Base-by-base conservation (phyloP, 495 filamentous ascomycete species). In the Durotheca rogersii region DNA sequence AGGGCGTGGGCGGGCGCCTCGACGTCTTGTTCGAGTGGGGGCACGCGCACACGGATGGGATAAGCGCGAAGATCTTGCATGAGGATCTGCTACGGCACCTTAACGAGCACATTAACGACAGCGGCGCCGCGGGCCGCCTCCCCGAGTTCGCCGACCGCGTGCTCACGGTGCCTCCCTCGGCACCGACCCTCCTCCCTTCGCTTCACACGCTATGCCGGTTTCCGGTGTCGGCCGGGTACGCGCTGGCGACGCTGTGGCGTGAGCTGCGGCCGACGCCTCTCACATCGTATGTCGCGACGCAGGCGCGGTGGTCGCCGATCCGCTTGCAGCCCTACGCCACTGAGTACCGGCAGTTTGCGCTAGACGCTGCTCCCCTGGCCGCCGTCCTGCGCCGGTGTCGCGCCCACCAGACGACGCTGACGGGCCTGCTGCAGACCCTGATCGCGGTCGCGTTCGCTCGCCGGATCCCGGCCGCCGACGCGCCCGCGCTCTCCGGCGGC, bases 21-120 rank as follows among this genome's bases (percentile, higher is more conserved):
- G 62, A 69, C 31, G 51, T 64, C 19, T 40, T 70, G 16, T 65
- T 68, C 40, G 65, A 65, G 14, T 63, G 53, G 15, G 68, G 67
- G 17, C 71, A 73, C 16, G 38, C 54, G 4, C 51, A 69, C 9
- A 53, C 53, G 4, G 69, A 72, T 46, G 69, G 71, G 1, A 64
- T 61, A 4, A 61, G 66, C 39, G 64, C 59, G 4, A 61, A 61
- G 30, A 23, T 57, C 5, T 71, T 72, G 29, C 69, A 70, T 29
- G 36, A 58, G 36, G 51, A 53, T 11, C 53, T 71, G 7, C 57
- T 71, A 16, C 38, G 58, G 9, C 36, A 60, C 16, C 56, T 72
- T 11, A 52, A 53, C 16, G 15, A 6, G 3, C 5, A 9, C 10
- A 18, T 18, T 31, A 25, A 23, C 12, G 25, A 27, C 4, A n/a